phyloP scores from a whole-genome alignment of 345 rosid genomes.

The Linum lewisii region DNA sequence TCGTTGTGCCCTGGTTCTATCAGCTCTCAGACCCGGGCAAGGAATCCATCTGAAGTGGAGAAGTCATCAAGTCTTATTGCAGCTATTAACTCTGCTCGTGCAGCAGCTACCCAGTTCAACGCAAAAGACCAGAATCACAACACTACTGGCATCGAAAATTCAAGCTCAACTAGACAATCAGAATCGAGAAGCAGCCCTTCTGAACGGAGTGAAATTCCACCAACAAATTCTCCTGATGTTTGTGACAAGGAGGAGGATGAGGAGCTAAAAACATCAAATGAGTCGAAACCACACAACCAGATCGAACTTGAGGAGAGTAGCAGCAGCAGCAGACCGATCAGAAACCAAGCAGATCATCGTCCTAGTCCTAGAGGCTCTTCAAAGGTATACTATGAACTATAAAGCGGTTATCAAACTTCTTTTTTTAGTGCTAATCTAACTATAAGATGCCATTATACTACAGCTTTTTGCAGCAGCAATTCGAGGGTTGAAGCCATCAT shows the following conservation, averaged over 20 bases:
- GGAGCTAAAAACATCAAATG: neutral
- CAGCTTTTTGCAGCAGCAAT: conserved; percentile 3
- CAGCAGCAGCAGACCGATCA: neutral
- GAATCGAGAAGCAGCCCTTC: neutral
- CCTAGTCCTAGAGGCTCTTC: neutral
- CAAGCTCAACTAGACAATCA: neutral
- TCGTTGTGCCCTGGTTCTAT: conserved; percentile 79
- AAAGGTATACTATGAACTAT: neutral
- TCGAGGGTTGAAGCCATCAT: conserved; percentile 1
- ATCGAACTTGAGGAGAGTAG: neutral
- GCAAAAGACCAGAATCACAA: conserved; percentile 33
- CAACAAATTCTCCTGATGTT: neutral
- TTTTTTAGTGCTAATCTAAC: neutral
- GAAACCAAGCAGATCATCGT: neutral
- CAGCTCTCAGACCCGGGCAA: conserved; percentile 13
- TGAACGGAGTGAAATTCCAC: neutral
- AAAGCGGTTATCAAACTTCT: neutral
- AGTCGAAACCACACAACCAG: neutral
- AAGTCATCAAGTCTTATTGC: conserved; percentile 45
- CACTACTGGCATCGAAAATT: neutral
- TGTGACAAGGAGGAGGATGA: neutral
- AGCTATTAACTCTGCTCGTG: conserved; percentile 81
- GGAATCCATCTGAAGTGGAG: conserved; percentile 25
- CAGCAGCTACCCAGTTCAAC: conserved; percentile 71
- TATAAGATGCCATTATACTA: neutral